Percentiles rank a stretch among this genome's conserved stretches.
phyloP scores from a whole-genome alignment of 768 basidiomycete genomes.

The Calocera viscosa region DNA sequence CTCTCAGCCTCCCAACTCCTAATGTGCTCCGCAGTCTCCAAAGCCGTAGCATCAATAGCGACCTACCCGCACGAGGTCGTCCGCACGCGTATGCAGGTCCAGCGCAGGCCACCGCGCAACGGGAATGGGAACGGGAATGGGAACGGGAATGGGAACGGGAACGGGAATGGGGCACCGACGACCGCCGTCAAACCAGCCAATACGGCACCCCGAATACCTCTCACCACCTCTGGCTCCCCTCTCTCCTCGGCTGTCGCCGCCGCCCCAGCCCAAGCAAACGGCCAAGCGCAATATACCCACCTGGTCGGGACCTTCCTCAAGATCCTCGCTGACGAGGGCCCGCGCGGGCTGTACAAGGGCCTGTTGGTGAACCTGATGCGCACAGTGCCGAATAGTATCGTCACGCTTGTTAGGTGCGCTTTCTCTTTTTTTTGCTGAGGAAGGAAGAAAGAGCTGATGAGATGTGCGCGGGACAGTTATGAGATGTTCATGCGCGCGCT shows the following conservation, averaged over 20 bases:
- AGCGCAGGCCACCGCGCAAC: constrained; percentile 16
- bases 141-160: too few species aligned
- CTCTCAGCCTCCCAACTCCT: constrained; percentile 57
- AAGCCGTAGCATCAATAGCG: constrained; percentile 89
- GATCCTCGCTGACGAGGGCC: constrained; percentile 72
- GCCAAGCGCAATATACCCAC: constrained; percentile 34
- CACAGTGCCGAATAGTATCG: constrained; percentile 91
- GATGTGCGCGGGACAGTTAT: neutral
- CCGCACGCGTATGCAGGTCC: constrained; percentile 90
- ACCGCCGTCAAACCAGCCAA: constrained; percentile 40
- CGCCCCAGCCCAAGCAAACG: neutral
- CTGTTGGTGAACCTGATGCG: constrained; percentile 85
- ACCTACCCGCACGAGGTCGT: constrained; percentile 99
- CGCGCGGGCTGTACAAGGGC: constrained; percentile 83
- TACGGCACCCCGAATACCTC: constrained; percentile 43
- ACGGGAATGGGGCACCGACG: too few species aligned
- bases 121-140: too few species aligned
- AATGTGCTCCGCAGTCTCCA: constrained; percentile 79
- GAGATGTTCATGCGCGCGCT: constrained; percentile 5
- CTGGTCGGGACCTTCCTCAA: constrained; percentile 58
- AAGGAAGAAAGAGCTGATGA: neutral
- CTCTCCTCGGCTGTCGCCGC: neutral
- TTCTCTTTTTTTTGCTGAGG: neutral
- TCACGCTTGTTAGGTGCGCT: constrained; percentile 85
- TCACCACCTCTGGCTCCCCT: constrained; percentile 23